Percentiles rank a stretch among this genome's conserved stretches.
phyloP scores from a whole-genome alignment of 2,329 filamentous ascomycete genomes.

The Hypoxylon sp. region DNA sequence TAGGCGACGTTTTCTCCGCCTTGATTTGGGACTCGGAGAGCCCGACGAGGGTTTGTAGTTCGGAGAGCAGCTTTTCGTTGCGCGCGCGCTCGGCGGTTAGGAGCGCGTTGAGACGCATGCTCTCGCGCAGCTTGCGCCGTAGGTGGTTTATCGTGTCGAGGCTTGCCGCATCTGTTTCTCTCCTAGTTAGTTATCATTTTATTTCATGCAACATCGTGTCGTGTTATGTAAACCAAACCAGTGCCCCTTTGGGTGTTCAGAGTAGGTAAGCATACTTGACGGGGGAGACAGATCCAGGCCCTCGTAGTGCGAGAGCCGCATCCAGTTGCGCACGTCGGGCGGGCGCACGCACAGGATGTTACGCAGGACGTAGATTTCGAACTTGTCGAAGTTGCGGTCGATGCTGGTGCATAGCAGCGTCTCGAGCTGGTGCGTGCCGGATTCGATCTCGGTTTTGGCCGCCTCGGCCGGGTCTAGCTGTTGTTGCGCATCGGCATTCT shows the following conservation, averaged over 20 bases:
- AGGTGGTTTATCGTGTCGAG: constrained; percentile 79
- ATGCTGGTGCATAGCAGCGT: constrained; percentile 85
- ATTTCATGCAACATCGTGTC: background rate
- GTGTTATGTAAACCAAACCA: too few relatives aligned
- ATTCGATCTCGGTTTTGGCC: constrained; percentile 80
- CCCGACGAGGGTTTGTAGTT: constrained; percentile 54
- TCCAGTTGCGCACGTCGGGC: constrained; percentile 79
- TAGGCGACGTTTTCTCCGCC: constrained; percentile 46
- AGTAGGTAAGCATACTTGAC: constrained; percentile 12
- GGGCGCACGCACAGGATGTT: constrained; percentile 82
- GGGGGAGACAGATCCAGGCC: constrained; percentile 65
- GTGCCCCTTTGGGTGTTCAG: background rate
- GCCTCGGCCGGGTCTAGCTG: constrained; percentile 55
- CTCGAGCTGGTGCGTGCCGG: constrained; percentile 87
- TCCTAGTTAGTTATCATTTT: constrained; percentile 41
- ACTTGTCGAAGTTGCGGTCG: constrained; percentile 87
- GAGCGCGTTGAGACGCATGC: constrained; percentile 70
- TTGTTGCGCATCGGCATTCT: constrained; percentile 61
- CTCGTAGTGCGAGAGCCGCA: constrained; percentile 88
- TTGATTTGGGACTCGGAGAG: constrained; percentile 48
- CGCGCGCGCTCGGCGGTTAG: constrained; percentile 66
- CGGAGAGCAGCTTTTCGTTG: constrained; percentile 56
- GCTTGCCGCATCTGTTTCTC: constrained; percentile 61
- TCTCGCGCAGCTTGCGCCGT: constrained; percentile 75
- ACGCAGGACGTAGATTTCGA: constrained; percentile 90